Percentiles rank a stretch among this genome's conserved stretches.
phyloP scores from a whole-genome alignment of 2,329 filamentous ascomycete genomes.

The Raffaelea deltoideospora region DNA sequence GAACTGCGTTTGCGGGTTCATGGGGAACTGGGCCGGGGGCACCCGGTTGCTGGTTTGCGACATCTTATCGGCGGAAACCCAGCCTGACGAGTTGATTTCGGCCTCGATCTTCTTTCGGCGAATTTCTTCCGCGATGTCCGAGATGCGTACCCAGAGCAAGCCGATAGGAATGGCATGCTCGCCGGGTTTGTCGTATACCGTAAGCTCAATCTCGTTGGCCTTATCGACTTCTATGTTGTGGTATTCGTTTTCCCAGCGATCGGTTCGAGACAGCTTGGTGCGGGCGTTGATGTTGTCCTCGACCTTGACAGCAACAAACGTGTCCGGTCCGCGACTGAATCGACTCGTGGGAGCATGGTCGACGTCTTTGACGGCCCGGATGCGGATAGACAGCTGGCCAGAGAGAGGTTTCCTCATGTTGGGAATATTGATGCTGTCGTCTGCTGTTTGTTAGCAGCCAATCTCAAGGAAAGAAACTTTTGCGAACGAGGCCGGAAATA shows the following conservation, averaged over 20 bases:
- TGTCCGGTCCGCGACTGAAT: slow-evolving; percentile 84
- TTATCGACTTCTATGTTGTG: slow-evolving; percentile 94
- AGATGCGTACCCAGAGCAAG: slow-evolving; percentile 90
- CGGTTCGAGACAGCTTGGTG: slow-evolving; percentile 70
- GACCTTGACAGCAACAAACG: slow-evolving; percentile 90
- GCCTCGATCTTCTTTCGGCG: slow-evolving; percentile 93
- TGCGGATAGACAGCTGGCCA: slow-evolving; percentile 72
- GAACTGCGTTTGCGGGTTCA: slow-evolving; percentile 33
- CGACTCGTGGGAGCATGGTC: slow-evolving; percentile 76
- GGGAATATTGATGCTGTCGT: slow-evolving; percentile 91
- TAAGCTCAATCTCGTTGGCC: slow-evolving; percentile 95
- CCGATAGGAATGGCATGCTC: slow-evolving; percentile 87
- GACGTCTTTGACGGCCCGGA: slow-evolving; percentile 83
- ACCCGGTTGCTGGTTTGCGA: slow-evolving; percentile 30
- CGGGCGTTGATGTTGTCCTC: slow-evolving; percentile 85
- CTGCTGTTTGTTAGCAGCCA: slow-evolving; percentile 29
- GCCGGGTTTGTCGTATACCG: slow-evolving; percentile 87
- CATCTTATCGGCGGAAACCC: slow-evolving; percentile 97
- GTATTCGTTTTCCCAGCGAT: slow-evolving; percentile 82
- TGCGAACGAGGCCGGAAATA: neutral
- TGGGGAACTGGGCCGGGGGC: slow-evolving; percentile 42
- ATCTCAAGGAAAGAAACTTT: neutral
- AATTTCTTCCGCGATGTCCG: slow-evolving; percentile 95
- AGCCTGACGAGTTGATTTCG: slow-evolving; percentile 85
- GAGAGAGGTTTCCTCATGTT: slow-evolving; percentile 94